phyloP scores from a whole-genome alignment of 2,329 filamentous ascomycete genomes.

The Xenoacremonium recifei region DNA sequence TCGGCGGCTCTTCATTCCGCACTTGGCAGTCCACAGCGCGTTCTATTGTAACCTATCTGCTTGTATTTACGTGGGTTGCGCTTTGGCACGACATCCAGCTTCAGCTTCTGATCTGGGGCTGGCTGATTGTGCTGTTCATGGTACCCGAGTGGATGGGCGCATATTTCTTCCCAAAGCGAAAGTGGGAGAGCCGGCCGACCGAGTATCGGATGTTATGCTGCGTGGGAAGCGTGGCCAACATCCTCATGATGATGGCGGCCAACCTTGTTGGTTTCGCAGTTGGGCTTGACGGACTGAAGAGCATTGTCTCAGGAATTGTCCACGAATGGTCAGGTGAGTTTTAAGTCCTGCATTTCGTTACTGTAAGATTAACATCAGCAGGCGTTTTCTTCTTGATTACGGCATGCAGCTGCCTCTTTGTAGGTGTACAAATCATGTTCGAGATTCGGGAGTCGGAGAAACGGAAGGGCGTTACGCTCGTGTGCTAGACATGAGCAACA shows the following conservation, averaged over 20 bases:
- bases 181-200: conserved; percentile 68
- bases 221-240: conserved; percentile 76
- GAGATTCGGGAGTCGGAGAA: conserved; percentile 85
- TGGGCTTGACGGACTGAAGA: conserved; percentile 82
- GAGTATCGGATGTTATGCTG: conserved; percentile 79
- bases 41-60: conserved; percentile 71
- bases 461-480: conserved; percentile 77
- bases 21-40: conserved; percentile 47
- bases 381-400: conserved; percentile 71
- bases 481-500: conserved; percentile 56
- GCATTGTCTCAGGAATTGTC: conserved; percentile 72
- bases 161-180: conserved; percentile 68
- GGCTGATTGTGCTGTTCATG: conserved; percentile 93
- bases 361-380: conserved; percentile 26
- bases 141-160: conserved; percentile 78
- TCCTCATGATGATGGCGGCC: conserved; percentile 93
- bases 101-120: conserved; percentile 89
- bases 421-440: conserved; percentile 93
- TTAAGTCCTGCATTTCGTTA: not conserved
- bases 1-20: conserved; percentile 67
- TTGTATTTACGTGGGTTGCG: conserved; percentile 94
- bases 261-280: conserved; percentile 95
- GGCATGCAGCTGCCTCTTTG: conserved; percentile 75
- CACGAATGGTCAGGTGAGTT: conserved; percentile 66
- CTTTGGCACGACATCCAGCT: conserved; percentile 98